Base-by-base conservation (phyloP, 768 basidiomycete genomes). In the Russula olivacea region DNA sequence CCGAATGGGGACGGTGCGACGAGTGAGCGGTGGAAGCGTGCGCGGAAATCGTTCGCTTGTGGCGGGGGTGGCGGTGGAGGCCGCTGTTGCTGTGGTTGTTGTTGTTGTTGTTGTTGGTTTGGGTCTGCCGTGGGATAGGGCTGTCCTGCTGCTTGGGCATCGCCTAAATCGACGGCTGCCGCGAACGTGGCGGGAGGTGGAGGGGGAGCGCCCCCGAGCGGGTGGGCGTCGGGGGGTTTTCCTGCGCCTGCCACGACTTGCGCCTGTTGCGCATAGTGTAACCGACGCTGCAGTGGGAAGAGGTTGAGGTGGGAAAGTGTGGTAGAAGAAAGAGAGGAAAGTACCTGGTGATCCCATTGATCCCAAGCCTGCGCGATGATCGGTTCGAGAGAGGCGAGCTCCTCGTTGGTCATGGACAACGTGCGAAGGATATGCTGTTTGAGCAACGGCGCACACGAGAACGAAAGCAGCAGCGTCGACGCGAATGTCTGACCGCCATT, bases 301-400 rank as follows among this genome's bases (percentile, higher is more conserved):
- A 34, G 34, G 12, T 15, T 11, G 43, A 25, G 25, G 2, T 41
- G 32, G 28, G 43, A 7, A 12, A 12, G 32, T 1, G 40, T 12
- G 19, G 41, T 2, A 8, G 17, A 11, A n/a, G 41, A 32, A 72
- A 25, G 11, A 23, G 48, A 30, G 34, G 38, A 32, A 72, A 82
- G 61, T 70, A 91, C 89, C 72, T 87, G 86, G 67, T 85, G 83
- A 69, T 92, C 86, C 91, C 91, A 93, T 45, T 88, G 86, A 61
- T 93, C 91, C 81, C 89, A 93, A 19, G 89, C 89, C 50, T 88
- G 85, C 6, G 91, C 89, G 51, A 93, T 86, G 68, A 90, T 77
- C 30, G 89, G 87, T 70, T 92, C 88, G 55, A 93, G 75, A 11
- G 87, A 84, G 3, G 84, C 84, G 19, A 93, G 79, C 69, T 93